Evolutionary conservation across 2,329 filamentous ascomycete genomes (phyloP), one percentile per base, ranked within the genome.

Genomic region (Coleophoma cylindrospora): DNA sequence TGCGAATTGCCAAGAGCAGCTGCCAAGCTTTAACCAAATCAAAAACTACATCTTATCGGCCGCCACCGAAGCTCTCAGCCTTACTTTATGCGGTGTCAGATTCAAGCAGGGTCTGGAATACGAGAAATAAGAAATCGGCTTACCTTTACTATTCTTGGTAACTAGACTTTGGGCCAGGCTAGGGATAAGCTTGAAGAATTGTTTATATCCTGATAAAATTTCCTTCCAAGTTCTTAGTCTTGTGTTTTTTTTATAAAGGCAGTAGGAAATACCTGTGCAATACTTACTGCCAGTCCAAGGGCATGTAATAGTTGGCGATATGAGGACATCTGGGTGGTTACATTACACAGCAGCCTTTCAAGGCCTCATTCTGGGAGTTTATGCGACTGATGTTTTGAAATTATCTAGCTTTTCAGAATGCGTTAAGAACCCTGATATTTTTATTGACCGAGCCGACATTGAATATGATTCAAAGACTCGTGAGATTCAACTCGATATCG

Each of bases 401-500:
- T 95, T 90, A 33, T 79, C 77, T 57, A 89, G 90, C 53, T 95
- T 92, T 71, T 80, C 75, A 61, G 82, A 83, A 53, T 96, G 92
- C 68, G 69, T 74, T 22, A 60, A 77, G 62, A 69, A 79, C 61
- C 60, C 72, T 52, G 69, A 73, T 22, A 82, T 96, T 62, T 75
- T 75, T 57, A 84, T 96, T 49, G 74, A 89, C 57, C 82, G 77
- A 59, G 74, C 94, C 54, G 74, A 91, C 61, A 85, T 96, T 55
- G 74, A 79, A 58, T 96, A 92, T 72, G 80, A 95, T 73, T 83
- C 83, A 55, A 74, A 77, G 49, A 83, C 84, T 54, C 83, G 86
- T 64, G 78, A 77, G 47, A 77, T 96, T 54, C 78, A 71, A 4
- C 96, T 95, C 68, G 84, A 96, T 64, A 79, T 96, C 21, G 80